phyloP scores from a whole-genome alignment of 768 basidiomycete species.

The Mycena indigotica region DNA sequence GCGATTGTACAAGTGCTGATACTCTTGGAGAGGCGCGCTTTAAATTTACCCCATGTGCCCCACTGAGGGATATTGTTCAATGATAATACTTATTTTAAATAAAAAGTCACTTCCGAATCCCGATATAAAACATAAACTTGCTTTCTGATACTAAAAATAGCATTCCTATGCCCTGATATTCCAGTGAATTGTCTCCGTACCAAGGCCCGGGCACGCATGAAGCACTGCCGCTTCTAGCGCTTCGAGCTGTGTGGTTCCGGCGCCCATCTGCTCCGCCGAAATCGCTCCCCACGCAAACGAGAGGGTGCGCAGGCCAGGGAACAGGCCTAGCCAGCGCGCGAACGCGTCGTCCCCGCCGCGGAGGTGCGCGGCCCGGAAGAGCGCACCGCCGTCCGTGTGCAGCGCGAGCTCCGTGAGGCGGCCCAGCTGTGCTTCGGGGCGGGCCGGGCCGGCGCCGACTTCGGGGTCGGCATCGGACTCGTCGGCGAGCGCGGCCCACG shows the following conservation, averaged over 20 bases:
- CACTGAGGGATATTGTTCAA: too few relatives aligned
- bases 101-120: too few relatives aligned
- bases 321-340: conserved; percentile 11
- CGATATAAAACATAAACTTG: too few relatives aligned
- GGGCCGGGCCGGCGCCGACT: background rate
- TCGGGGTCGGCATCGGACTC: background rate
- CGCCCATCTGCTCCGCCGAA: background rate
- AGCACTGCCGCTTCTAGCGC: conserved; percentile 4
- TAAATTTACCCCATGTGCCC: too few relatives aligned
- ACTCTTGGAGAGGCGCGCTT: too few relatives aligned
- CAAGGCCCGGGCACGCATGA: background rate
- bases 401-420: conserved; percentile 2
- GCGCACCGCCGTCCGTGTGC: background rate
- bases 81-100: too few relatives aligned
- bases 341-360: conserved; percentile 1
- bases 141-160: background rate
- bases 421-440: conserved; percentile 5
- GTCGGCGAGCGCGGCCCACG: background rate
- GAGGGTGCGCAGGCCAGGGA: conserved; percentile 4
- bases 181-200: background rate
- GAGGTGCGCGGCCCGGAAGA: conserved; percentile 6
- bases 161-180: background rate
- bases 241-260: background rate
- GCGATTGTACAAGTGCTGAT: too few relatives aligned
- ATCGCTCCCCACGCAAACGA: background rate